Conservation (phyloP, 768 basidiomycete species). For the Chalciporus sphaerocephalus region DNA sequence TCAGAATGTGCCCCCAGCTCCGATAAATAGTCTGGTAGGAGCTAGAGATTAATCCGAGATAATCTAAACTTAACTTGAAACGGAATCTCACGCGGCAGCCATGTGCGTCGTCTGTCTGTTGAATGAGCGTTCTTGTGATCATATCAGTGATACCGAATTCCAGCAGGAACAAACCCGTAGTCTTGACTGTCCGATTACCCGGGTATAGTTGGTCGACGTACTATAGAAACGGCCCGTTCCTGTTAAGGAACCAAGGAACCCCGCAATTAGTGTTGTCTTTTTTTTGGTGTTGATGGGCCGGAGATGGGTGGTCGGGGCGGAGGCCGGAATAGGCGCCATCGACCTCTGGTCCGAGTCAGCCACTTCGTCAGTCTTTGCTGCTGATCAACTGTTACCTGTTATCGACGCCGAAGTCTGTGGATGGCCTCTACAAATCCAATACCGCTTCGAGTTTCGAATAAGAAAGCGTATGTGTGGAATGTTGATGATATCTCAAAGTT, state of each 20-base stretch:
- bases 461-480: slow-evolving; percentile 85
- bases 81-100: slow-evolving; percentile 1
- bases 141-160: background rate
- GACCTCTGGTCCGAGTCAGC: background rate
- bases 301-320: slow-evolving; percentile 10
- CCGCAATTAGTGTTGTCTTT: too few species aligned
- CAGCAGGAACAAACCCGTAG: background rate
- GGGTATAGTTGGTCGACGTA: background rate
- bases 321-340: slow-evolving; percentile 7
- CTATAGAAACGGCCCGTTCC: background rate
- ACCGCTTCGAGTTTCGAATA: slow-evolving; percentile 68
- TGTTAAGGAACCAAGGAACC: background rate
- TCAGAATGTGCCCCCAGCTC: background rate
- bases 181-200: background rate
- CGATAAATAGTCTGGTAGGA: background rate
- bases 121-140: slow-evolving; percentile 1
- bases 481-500: slow-evolving; percentile 76
- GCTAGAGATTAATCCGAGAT: slow-evolving; percentile 3
- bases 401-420: background rate
- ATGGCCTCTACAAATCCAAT: slow-evolving; percentile 35
- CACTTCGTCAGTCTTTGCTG: background rate
- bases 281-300: too few species aligned
- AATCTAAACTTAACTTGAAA: slow-evolving; percentile 3
- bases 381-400: too few species aligned
- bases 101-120: background rate